A percentile compares a stretch with the other conserved stretches of the same genome.
phyloP scores from a whole-genome alignment of 164 flowering plant species.

The Magnolia changhungtana region DNA sequence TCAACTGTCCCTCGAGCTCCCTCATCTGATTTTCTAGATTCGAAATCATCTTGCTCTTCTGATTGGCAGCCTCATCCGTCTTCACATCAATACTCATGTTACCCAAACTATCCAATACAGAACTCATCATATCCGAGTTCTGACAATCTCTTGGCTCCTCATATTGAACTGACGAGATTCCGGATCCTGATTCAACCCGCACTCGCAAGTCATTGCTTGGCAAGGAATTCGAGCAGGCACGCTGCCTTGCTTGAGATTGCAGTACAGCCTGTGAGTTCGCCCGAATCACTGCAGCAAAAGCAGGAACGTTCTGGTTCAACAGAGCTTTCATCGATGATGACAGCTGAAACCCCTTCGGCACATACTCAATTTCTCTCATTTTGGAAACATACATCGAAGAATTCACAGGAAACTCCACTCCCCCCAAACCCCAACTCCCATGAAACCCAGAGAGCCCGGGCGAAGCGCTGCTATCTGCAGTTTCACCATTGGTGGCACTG shows the following conservation, averaged over 20 bases:
- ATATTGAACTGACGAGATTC: slow-evolving; percentile 19
- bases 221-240: slow-evolving; percentile 31
- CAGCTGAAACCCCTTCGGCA: slow-evolving; percentile 71
- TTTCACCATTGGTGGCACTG: slow-evolving; percentile 26
- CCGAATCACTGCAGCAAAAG: slow-evolving; percentile 77
- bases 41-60: slow-evolving; percentile 67
- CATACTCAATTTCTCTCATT: slow-evolving; percentile 61
- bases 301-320: slow-evolving; percentile 75
- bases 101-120: slow-evolving; percentile 67
- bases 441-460: slow-evolving; percentile 69
- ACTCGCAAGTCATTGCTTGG: slow-evolving; percentile 25
- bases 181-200: slow-evolving; percentile 19
- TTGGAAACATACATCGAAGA: slow-evolving; percentile 40
- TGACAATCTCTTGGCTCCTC: slow-evolving; percentile 37
- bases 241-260: slow-evolving; percentile 40
- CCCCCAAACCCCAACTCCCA: slow-evolving; percentile 84
- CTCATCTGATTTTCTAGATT: slow-evolving; percentile 62
- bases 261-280: slow-evolving; percentile 45
- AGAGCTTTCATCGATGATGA: slow-evolving; percentile 72
- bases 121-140: slow-evolving; percentile 49
- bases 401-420: slow-evolving; percentile 16
- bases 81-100: slow-evolving; percentile 79
- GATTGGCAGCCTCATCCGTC: slow-evolving; percentile 47
- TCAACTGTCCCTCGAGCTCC: slow-evolving; percentile 74
- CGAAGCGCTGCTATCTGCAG: slow-evolving; percentile 24